Percentiles rank a stretch among this genome's conserved stretches.
phyloP scores from a whole-genome alignment of 2,329 filamentous ascomycete species.

The Pseudogymnoascus sp. region DNA sequence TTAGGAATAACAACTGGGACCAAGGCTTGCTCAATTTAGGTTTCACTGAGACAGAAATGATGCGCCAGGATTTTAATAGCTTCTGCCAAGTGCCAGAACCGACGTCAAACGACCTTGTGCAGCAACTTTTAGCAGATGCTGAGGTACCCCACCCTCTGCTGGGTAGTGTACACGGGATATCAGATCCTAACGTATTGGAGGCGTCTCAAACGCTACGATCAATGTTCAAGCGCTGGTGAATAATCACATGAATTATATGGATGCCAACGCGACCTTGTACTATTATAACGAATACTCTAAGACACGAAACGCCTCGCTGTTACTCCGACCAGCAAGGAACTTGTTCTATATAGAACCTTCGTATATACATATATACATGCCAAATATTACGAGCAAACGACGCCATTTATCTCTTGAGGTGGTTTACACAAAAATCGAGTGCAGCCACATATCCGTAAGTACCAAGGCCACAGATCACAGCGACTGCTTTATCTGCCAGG shows the following conservation, averaged over 20 bases:
- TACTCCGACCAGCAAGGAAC: background rate
- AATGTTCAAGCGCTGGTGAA: constrained; percentile 8
- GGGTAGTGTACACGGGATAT: background rate
- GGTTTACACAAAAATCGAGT: constrained; percentile 42
- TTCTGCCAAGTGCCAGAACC: constrained; percentile 28
- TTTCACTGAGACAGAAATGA: constrained; percentile 26
- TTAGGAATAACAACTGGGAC: constrained; percentile 26
- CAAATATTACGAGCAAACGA: background rate
- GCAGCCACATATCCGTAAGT: constrained; percentile 53
- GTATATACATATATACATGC: background rate
- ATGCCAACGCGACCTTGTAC: background rate
- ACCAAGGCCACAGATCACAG: constrained; percentile 63
- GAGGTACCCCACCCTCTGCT: background rate
- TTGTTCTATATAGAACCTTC: background rate
- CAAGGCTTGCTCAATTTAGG: constrained; percentile 29
- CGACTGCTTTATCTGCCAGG: constrained; percentile 66
- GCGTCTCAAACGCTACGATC: constrained; percentile 7
- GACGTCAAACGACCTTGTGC: constrained; percentile 24
- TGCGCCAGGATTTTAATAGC: constrained; percentile 28
- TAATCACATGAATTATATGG: background rate
- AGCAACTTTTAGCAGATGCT: constrained; percentile 18
- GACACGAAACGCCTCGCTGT: background rate
- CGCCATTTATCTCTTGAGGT: constrained; percentile 35
- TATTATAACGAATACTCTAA: background rate
- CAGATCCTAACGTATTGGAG: background rate